Conservation (phyloP, 2,329 filamentous ascomycete species). For the Venturia aucupariae region DNA sequence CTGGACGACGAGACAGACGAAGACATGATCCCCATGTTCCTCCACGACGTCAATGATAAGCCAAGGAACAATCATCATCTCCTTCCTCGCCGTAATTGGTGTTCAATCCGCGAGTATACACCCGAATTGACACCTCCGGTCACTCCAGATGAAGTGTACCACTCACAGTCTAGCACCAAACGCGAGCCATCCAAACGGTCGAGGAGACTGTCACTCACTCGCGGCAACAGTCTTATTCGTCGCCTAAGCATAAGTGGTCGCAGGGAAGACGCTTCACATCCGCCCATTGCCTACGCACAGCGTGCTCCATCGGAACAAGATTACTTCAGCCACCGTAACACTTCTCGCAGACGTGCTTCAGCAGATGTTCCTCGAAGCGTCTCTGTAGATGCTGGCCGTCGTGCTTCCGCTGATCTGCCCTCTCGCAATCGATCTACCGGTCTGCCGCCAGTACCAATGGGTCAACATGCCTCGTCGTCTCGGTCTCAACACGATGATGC, state of each 20-base stretch:
- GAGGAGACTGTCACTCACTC: slow-evolving; percentile 4
- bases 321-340: slow-evolving; percentile 10
- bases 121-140: slow-evolving; percentile 67
- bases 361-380: not conserved
- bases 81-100: slow-evolving; percentile 89
- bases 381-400: not conserved
- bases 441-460: slow-evolving; percentile 1
- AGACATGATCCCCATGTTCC: slow-evolving; percentile 91
- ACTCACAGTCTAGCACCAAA: slow-evolving; percentile 7
- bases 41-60: slow-evolving; percentile 79
- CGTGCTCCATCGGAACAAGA: not conserved
- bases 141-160: slow-evolving; percentile 43
- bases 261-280: slow-evolving; percentile 19
- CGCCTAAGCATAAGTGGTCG: slow-evolving; percentile 21
- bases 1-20: slow-evolving; percentile 71
- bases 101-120: slow-evolving; percentile 75
- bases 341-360: not conserved
- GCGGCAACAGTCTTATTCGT: slow-evolving; percentile 5
- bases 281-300: slow-evolving; percentile 16
- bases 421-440: not conserved
- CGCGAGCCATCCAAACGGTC: not conserved
- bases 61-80: slow-evolving; percentile 84
- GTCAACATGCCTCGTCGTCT: slow-evolving; percentile 3
- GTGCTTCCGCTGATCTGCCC: not conserved
- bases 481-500: not conserved